Percentiles rank a stretch among this genome's conserved stretches.
Conservation (phyloP, 2,329 filamentous ascomycete species). For the Nemania sp. region DNA sequence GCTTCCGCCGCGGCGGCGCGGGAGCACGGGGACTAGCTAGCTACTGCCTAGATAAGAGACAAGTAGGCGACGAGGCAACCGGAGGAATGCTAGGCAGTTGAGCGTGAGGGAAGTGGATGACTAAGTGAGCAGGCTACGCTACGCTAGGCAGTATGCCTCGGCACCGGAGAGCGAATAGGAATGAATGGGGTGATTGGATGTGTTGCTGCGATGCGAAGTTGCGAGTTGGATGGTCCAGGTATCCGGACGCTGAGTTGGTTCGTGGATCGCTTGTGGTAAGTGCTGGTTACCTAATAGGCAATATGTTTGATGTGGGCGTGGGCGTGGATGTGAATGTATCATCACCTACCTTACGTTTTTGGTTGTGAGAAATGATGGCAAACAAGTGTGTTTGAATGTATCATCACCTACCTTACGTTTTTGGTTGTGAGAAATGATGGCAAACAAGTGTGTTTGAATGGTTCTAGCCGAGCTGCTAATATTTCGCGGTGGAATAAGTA, state of each 20-base stretch:
- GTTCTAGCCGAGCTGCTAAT: neutral
- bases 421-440: neutral
- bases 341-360: neutral
- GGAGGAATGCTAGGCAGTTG: too few relatives aligned
- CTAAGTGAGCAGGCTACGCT: neutral
- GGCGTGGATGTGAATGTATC: neutral
- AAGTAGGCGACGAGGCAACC: too few relatives aligned
- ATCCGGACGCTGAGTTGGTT: neutral
- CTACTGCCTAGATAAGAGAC: too few relatives aligned
- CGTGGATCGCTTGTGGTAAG: neutral
- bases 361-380: neutral
- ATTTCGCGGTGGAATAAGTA: neutral
- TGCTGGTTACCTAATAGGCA: neutral
- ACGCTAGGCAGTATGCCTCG: too few relatives aligned
- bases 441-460: neutral
- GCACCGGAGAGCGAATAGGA: neutral
- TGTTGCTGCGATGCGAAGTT: neutral
- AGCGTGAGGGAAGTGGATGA: neutral
- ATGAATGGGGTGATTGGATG: neutral
- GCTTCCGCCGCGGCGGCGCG: slow-evolving; percentile 26
- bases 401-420: neutral
- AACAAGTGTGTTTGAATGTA: neutral
- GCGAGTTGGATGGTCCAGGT: neutral
- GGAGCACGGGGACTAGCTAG: neutral
- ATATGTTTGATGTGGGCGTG: too few relatives aligned